Evolutionary conservation across 768 basidiomycete genomes (phyloP).

Genomic region (Suillus plorans): DNA sequence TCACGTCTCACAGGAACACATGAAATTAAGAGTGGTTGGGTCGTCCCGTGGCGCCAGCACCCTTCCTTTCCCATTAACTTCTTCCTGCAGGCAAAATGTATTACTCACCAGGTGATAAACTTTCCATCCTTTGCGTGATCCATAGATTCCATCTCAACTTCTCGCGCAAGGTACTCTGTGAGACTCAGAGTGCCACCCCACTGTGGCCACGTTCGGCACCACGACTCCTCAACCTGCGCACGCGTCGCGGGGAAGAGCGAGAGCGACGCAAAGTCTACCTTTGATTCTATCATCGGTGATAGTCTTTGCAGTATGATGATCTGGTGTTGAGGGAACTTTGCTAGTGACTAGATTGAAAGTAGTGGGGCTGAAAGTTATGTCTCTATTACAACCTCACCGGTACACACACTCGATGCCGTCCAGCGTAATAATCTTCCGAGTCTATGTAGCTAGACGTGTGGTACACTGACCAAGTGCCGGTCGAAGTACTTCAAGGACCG

Average conservation of each 20-base stretch:
- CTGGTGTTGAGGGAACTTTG: neutral
- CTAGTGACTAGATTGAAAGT: neutral
- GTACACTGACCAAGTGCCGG: no score
- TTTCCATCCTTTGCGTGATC: constrained; percentile 46
- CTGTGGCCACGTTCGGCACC: constrained; percentile 32
- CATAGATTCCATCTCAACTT: constrained; percentile 35
- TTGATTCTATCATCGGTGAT: neutral
- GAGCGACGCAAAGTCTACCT: constrained; percentile 12
- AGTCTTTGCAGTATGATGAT: neutral
- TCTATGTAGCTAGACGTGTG: no score
- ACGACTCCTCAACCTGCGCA: constrained; percentile 40
- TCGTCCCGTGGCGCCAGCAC: constrained; percentile 51
- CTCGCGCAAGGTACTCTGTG: constrained; percentile 44
- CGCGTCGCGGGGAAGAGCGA: constrained; percentile 46
- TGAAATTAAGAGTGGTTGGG: constrained; percentile 48
- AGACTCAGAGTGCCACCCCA: constrained; percentile 43
- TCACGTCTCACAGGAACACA: constrained; percentile 61
- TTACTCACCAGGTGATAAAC: constrained; percentile 45
- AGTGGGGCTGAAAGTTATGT: no score
- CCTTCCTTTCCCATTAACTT: constrained; percentile 32
- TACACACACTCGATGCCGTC: no score
- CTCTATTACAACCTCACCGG: no score
- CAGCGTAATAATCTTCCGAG: no score
- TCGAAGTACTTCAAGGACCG: no score
- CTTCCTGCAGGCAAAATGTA: neutral